phyloP scores from a whole-genome alignment of 495 filamentous ascomycete species.

The Neurospora sp. region DNA sequence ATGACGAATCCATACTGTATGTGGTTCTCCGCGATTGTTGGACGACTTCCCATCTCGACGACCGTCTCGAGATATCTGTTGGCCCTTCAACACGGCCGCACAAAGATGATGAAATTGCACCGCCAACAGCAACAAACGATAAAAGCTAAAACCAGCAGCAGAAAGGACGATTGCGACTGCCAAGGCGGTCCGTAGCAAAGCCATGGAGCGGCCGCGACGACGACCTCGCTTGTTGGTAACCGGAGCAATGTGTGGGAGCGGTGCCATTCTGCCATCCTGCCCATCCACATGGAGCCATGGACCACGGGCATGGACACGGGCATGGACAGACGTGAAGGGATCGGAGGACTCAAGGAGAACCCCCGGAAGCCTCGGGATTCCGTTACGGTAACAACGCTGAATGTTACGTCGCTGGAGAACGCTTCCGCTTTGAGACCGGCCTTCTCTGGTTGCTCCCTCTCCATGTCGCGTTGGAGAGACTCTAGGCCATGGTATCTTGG shows the following conservation, averaged over 20 bases:
- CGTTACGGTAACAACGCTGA: not conserved
- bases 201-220: not conserved
- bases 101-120: not conserved
- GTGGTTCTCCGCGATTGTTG: slow-evolving; percentile 21
- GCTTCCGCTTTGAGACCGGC: not conserved
- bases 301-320: not conserved
- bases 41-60: slow-evolving; percentile 12
- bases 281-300: not conserved
- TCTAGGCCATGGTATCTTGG: not conserved
- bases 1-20: slow-evolving; percentile 18
- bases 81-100: not conserved
- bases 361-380: not conserved
- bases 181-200: not conserved
- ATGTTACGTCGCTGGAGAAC: not conserved
- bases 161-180: not conserved
- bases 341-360: not conserved
- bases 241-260: not conserved
- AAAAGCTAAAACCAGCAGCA: not conserved
- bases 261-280: not conserved
- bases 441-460: not conserved
- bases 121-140: not conserved
- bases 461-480: not conserved
- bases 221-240: not conserved
- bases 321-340: not conserved
- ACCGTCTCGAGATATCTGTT: not conserved